These are phyloP conservation scores for Diutina scorzettiae DNA, from an alignment of 1,139 yeast species.

Conservation along the genomic window DNA sequence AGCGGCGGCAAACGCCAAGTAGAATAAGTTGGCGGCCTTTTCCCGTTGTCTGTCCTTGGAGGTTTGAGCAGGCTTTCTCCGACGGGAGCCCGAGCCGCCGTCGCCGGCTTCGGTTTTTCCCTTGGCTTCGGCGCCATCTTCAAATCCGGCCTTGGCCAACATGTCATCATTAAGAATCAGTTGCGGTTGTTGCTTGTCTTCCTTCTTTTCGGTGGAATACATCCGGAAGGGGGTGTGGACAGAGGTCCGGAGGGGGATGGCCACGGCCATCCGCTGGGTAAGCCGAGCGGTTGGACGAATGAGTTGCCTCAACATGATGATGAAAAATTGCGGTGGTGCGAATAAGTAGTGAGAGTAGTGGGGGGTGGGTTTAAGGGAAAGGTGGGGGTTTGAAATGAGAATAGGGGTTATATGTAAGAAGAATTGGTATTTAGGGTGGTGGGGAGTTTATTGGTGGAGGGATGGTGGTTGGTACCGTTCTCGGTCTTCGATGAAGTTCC, in stretches of 20 bases:
- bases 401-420: too few relatives aligned
- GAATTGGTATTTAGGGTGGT: too few relatives aligned
- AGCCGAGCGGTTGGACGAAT: neutral
- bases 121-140: conserved; percentile 15
- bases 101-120: conserved; percentile 11
- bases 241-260: neutral
- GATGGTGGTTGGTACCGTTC: too few relatives aligned
- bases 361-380: too few relatives aligned
- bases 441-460: too few relatives aligned
- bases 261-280: neutral
- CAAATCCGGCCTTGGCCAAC: conserved; percentile 77
- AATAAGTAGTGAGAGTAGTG: neutral
- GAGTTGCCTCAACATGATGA: conserved; percentile 4
- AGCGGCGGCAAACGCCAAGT: conserved; percentile 48
- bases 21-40: conserved; percentile 57
- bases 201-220: conserved; percentile 6
- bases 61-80: conserved; percentile 49
- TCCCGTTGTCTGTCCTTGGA: conserved; percentile 49
- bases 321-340: too few relatives aligned
- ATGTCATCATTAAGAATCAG: conserved; percentile 72
- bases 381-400: too few relatives aligned
- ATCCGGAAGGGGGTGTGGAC: neutral
- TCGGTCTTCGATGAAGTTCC: too few relatives aligned
- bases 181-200: conserved; percentile 22
- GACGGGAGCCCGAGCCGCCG: conserved; percentile 12